These are phyloP conservation scores for Papiliotrema nemorosa DNA, from an alignment of 1,284 basidiomycete species.

Conservation along the genomic window DNA sequence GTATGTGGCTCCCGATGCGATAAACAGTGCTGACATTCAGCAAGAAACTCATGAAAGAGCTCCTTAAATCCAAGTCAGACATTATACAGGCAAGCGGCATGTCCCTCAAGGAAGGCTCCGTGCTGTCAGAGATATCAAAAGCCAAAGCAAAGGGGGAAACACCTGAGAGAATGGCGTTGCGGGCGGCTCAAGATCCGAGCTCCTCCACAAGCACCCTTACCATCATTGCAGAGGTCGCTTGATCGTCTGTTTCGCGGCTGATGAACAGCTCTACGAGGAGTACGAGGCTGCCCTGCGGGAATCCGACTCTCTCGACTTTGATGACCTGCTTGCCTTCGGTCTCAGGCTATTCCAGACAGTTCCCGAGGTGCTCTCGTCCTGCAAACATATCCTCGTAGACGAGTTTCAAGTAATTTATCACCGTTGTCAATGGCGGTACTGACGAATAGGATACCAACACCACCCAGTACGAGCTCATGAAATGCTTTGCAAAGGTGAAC, in stretches of 20 bases:
- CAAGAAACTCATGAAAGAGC: constrained; percentile 65
- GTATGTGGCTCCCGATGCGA: constrained; percentile 49
- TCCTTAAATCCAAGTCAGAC: constrained; percentile 60
- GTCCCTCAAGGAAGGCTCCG: constrained; percentile 60
- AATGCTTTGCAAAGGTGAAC: constrained; percentile 59
- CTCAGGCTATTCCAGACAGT: constrained; percentile 65
- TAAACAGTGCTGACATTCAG: constrained; percentile 47
- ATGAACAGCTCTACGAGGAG: constrained; percentile 56
- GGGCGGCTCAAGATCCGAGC: constrained; percentile 32
- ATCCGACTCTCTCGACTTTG: constrained; percentile 79
- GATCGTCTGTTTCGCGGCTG: neutral
- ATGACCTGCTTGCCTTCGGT: constrained; percentile 77
- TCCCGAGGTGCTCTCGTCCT: constrained; percentile 59
- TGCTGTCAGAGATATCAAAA: constrained; percentile 68
- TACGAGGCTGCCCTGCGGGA: constrained; percentile 65
- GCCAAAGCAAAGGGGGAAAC: constrained; percentile 70
- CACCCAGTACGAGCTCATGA: constrained; percentile 81
- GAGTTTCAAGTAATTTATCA: constrained; percentile 63
- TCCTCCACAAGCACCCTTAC: constrained; percentile 29
- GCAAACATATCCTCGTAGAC: constrained; percentile 79
- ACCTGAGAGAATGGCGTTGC: constrained; percentile 53
- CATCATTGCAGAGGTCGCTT: constrained; percentile 36
- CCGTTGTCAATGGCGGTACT: neutral
- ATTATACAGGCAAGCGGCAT: constrained; percentile 55
- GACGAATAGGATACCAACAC: constrained; percentile 76